phyloP scores from a whole-genome alignment of 1,284 basidiomycete genomes.

The Melampsora larici-populina region DNA sequence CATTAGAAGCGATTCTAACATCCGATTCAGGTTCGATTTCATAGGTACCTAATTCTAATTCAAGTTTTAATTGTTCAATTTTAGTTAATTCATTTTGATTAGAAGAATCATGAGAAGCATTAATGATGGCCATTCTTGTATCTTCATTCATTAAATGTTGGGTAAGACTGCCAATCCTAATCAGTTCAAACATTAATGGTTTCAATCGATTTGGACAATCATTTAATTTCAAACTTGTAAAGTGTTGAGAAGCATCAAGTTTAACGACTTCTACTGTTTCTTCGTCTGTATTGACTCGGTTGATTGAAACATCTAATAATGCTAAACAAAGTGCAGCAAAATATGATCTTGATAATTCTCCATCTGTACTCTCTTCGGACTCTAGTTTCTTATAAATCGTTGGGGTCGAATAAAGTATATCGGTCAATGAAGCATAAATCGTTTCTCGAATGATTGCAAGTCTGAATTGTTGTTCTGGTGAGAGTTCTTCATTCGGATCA shows the following conservation, averaged over 20 bases:
- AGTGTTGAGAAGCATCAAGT: not conserved
- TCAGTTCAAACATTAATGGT: slow-evolving; percentile 17
- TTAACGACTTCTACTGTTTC: slow-evolving; percentile 18
- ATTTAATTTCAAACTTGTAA: slow-evolving; percentile 8
- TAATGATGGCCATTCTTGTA: slow-evolving; percentile 5
- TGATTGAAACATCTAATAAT: slow-evolving; percentile 29
- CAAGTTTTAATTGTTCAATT: slow-evolving; percentile 23
- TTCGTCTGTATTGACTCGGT: slow-evolving; percentile 7
- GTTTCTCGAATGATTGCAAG: slow-evolving; percentile 38
- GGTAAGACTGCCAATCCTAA: slow-evolving; percentile 11
- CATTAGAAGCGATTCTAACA: slow-evolving; percentile 29
- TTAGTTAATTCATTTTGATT: not conserved
- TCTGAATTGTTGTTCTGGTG: slow-evolving; percentile 7
- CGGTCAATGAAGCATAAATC: slow-evolving; percentile 36
- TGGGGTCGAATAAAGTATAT: slow-evolving; percentile 34
- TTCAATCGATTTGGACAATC: slow-evolving; percentile 30
- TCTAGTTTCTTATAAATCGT: slow-evolving; percentile 25
- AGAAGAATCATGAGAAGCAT: not conserved
- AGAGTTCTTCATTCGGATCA: not conserved
- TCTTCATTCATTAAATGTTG: slow-evolving; percentile 26
- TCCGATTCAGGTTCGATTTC: not conserved
- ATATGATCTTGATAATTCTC: slow-evolving; percentile 30
- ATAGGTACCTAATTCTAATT: slow-evolving; percentile 32
- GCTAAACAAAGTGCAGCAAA: slow-evolving; percentile 37
- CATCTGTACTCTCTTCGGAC: slow-evolving; percentile 16